Evolutionary conservation across 768 basidiomycete species (phyloP).

Genomic region (Lactarius psammicola): DNA sequence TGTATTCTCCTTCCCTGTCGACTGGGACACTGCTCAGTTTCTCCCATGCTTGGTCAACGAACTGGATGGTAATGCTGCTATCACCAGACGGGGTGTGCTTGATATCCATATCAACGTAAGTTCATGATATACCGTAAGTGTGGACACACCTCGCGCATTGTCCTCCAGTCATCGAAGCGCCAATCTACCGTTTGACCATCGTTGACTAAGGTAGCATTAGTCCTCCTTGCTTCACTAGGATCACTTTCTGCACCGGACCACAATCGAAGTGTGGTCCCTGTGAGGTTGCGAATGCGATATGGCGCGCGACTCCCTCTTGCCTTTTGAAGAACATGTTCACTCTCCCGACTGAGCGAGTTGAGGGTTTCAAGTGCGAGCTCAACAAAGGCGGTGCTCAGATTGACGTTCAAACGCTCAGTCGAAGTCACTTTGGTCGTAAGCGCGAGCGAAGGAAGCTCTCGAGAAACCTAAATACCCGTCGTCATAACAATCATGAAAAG

Average conservation of each 20-base stretch:
- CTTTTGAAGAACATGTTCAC: conserved; percentile 66
- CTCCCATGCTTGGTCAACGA: conserved; percentile 88
- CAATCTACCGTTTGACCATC: conserved; percentile 83
- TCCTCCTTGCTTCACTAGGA: conserved; percentile 43
- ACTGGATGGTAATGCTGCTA: conserved; percentile 82
- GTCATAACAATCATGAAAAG: neutral
- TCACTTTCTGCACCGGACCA: conserved; percentile 79
- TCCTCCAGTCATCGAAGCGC: conserved; percentile 97
- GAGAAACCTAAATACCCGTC: conserved; percentile 47
- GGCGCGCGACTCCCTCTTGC: conserved; percentile 89
- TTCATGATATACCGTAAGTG: neutral
- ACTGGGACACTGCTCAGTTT: conserved; percentile 84
- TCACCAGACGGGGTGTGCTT: conserved; percentile 58
- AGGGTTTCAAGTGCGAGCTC: conserved; percentile 76
- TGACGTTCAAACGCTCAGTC: conserved; percentile 83
- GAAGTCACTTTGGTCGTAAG: conserved; percentile 65
- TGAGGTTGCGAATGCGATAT: conserved; percentile 88
- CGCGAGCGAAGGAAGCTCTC: conserved; percentile 49
- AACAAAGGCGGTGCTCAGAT: conserved; percentile 86
- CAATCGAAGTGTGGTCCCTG: conserved; percentile 78
- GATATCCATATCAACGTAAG: conserved; percentile 10
- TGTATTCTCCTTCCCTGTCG: conserved; percentile 89
- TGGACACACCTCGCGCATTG: conserved; percentile 76
- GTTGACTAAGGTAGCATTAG: conserved; percentile 56
- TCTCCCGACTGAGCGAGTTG: conserved; percentile 73